These are phyloP conservation scores for Psilocybe azurescens DNA, from an alignment of 768 basidiomycete species.

Conservation along the genomic window DNA sequence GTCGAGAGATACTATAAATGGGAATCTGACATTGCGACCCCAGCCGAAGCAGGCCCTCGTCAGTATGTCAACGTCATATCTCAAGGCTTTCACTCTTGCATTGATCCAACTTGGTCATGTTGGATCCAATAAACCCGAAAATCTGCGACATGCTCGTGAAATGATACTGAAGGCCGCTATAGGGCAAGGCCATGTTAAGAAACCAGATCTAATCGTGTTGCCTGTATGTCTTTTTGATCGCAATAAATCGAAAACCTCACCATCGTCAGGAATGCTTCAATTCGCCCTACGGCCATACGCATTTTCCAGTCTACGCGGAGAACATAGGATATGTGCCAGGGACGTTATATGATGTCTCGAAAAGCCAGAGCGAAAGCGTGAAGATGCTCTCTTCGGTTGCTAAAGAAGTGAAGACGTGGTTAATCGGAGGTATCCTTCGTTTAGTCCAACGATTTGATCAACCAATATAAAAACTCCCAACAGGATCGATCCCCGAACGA, in stretches of 20 bases:
- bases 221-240: slow-evolving; percentile 57
- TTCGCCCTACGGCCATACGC: slow-evolving; percentile 78
- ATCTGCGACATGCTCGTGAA: slow-evolving; percentile 82
- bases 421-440: slow-evolving; percentile 80
- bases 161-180: slow-evolving; percentile 77
- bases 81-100: slow-evolving; percentile 75
- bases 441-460: not conserved
- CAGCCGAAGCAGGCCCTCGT: too few relatives aligned
- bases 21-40: too few relatives aligned
- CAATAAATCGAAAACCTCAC: slow-evolving; percentile 1
- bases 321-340: slow-evolving; percentile 68
- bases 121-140: slow-evolving; percentile 72
- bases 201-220: slow-evolving; percentile 83
- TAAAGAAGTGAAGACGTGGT: slow-evolving; percentile 79
- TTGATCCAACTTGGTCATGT: slow-evolving; percentile 88
- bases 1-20: too few relatives aligned
- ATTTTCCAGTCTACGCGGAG: slow-evolving; percentile 88
- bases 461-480: not conserved
- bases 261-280: slow-evolving; percentile 81
- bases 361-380: slow-evolving; percentile 75
- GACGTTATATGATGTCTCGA: slow-evolving; percentile 57
- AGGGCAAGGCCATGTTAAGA: slow-evolving; percentile 48
- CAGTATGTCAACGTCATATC: not conserved
- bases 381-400: slow-evolving; percentile 83
- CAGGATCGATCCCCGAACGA: slow-evolving; percentile 93